Conservation (phyloP, 306 rosid genomes). For the Datisca glomerata region DNA sequence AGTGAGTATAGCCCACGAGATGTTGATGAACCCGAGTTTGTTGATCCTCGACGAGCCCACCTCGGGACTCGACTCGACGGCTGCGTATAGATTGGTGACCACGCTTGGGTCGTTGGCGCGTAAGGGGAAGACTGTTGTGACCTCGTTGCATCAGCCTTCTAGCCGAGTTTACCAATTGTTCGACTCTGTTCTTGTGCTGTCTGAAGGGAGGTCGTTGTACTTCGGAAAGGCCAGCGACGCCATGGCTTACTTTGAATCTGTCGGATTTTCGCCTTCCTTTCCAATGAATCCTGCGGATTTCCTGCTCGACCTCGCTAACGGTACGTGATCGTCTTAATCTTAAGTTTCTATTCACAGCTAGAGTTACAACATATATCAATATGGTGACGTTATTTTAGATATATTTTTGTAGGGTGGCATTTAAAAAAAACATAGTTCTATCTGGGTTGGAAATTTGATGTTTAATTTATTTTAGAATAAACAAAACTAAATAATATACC, state of each 20-base stretch:
- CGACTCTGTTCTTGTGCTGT: slow-evolving; percentile 40
- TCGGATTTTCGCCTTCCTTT: slow-evolving; percentile 59
- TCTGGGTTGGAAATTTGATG: too few relatives aligned
- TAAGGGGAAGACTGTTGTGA: slow-evolving; percentile 69
- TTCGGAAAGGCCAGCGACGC: slow-evolving; percentile 59
- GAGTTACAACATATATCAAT: too few relatives aligned
- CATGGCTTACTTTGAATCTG: slow-evolving; percentile 47
- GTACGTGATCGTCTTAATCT: slow-evolving; percentile 43
- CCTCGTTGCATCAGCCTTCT: slow-evolving; percentile 85
- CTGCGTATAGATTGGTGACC: slow-evolving; percentile 49
- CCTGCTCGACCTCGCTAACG: slow-evolving; percentile 88
- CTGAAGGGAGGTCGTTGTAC: slow-evolving; percentile 60
- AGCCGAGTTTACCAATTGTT: slow-evolving; percentile 79
- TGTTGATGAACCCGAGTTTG: slow-evolving; percentile 62
- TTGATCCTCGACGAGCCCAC: slow-evolving; percentile 80
- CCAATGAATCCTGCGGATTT: slow-evolving; percentile 92
- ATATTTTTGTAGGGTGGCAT: too few relatives aligned
- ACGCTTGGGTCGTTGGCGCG: slow-evolving; percentile 45
- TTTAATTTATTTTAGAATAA: too few relatives aligned
- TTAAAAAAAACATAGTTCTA: too few relatives aligned
- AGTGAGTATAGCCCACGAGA: slow-evolving; percentile 81
- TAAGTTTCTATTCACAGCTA: neutral
- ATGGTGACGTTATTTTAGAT: too few relatives aligned
- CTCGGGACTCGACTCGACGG: slow-evolving; percentile 82
- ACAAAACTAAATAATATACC: too few relatives aligned